Conservation (phyloP, 1,284 basidiomycete species). For the Cutaneotrichosporon cutaneum region DNA sequence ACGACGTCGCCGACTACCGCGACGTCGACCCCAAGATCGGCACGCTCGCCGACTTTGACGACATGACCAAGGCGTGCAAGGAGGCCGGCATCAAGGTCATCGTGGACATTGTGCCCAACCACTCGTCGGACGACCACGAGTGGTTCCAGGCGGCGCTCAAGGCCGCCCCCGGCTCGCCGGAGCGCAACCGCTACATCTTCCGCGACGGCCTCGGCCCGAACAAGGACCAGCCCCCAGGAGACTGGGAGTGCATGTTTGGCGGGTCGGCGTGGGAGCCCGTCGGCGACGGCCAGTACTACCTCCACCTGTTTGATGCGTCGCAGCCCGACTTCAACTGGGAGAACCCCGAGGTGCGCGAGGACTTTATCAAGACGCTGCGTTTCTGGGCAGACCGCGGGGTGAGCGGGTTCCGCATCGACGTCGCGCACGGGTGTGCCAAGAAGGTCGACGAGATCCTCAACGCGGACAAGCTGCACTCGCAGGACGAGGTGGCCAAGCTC, state of each 20-base stretch:
- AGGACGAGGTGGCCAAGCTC: constrained; percentile 23
- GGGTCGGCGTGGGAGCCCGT: constrained; percentile 74
- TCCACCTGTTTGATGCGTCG: constrained; percentile 67
- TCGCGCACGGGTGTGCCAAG: constrained; percentile 41
- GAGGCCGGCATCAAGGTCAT: constrained; percentile 68
- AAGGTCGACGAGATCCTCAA: constrained; percentile 21
- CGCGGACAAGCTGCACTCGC: constrained; percentile 4
- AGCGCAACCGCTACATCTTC: constrained; percentile 73
- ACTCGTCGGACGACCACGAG: constrained; percentile 71
- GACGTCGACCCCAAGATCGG: constrained; percentile 71
- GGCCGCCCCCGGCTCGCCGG: constrained; percentile 55
- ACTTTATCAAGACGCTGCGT: constrained; percentile 65
- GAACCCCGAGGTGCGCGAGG: constrained; percentile 62
- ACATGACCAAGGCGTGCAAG: constrained; percentile 62
- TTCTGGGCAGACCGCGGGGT: constrained; percentile 75
- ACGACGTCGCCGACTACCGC: constrained; percentile 72
- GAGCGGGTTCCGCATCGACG: constrained; percentile 64
- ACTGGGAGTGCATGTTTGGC: constrained; percentile 70
- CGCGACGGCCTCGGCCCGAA: constrained; percentile 56
- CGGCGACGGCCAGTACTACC: constrained; percentile 66
- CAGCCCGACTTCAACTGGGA: constrained; percentile 82
- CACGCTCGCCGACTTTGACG: constrained; percentile 70
- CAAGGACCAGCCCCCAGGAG: constrained; percentile 65
- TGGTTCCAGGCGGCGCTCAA: constrained; percentile 69
- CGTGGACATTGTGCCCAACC: constrained; percentile 80